These are phyloP conservation scores for Sordaria brevicollis DNA, from an alignment of 495 filamentous ascomycete species.

Conservation along the genomic window DNA sequence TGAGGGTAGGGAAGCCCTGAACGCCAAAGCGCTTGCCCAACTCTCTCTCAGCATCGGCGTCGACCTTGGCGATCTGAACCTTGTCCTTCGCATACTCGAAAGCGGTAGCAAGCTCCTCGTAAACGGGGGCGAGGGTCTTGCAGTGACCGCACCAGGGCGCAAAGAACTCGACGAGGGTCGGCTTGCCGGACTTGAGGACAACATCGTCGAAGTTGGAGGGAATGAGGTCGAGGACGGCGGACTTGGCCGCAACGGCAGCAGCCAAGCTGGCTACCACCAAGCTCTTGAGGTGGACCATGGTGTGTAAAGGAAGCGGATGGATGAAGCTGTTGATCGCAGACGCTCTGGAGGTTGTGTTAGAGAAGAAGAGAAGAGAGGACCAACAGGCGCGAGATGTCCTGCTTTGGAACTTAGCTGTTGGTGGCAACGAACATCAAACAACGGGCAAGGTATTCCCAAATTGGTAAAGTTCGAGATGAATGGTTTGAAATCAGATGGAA, in stretches of 20 bases:
- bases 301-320: constrained; percentile 1
- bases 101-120: constrained; percentile 76
- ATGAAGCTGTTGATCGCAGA: not conserved
- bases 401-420: not conserved
- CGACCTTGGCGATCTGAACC: constrained; percentile 84
- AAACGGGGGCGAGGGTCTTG: constrained; percentile 91
- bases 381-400: not conserved
- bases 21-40: constrained; percentile 79
- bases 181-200: constrained; percentile 85
- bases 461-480: not conserved
- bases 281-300: constrained; percentile 44
- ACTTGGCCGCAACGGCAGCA: constrained; percentile 39
- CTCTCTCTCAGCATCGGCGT: constrained; percentile 78
- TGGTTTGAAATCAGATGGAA: constrained; percentile 20
- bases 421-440: not conserved
- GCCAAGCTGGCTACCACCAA: constrained; percentile 39
- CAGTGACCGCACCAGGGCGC: constrained; percentile 98
- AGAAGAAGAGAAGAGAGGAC: not conserved
- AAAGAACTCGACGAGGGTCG: constrained; percentile 96
- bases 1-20: constrained; percentile 91
- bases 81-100: constrained; percentile 70
- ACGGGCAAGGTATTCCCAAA: not conserved
- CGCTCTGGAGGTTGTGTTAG: not conserved
- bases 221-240: constrained; percentile 74
- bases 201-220: constrained; percentile 83